These are phyloP conservation scores for Debaryomycetaceae sp. DNA, from an alignment of 1,139 yeast genomes.

Conservation along the genomic window DNA sequence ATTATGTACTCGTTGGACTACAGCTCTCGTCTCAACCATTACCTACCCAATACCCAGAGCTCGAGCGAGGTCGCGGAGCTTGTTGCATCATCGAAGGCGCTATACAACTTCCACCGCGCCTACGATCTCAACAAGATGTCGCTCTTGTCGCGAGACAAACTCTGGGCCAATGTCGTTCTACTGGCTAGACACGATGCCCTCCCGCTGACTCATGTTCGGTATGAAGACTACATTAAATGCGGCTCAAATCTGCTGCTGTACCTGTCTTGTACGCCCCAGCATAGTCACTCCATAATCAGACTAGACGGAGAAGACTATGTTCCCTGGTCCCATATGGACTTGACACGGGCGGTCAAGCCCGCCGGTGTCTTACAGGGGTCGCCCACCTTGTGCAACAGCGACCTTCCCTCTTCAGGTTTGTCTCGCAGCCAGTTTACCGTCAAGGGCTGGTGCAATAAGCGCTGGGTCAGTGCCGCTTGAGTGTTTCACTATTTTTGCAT, in stretches of 20 bases:
- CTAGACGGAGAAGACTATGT: constrained; percentile 8
- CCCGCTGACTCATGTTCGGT: constrained; percentile 11
- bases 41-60: constrained; percentile 26
- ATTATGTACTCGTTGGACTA: constrained; percentile 45
- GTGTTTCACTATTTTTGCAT: too few species aligned
- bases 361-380: constrained; percentile 30
- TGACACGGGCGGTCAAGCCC: constrained; percentile 22
- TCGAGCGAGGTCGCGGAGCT: constrained; percentile 18
- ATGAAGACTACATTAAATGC: constrained; percentile 12
- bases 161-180: constrained; percentile 47
- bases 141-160: constrained; percentile 36
- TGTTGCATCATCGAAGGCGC: constrained; percentile 4
- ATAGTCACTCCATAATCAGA: constrained; percentile 6
- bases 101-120: constrained; percentile 23
- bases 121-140: constrained; percentile 31
- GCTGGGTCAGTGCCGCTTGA: constrained; percentile 31
- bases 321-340: constrained; percentile 8
- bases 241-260: too few species aligned
- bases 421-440: constrained; percentile 45
- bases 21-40: constrained; percentile 26
- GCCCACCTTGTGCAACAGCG: constrained; percentile 24
- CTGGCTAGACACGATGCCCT: constrained; percentile 40
- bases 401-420: constrained; percentile 37
- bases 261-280: too few species aligned
- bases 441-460: constrained; percentile 49